Base-by-base conservation (phyloP, 2,329 filamentous ascomycete genomes). In the Arthroderma uncinatum region DNA sequence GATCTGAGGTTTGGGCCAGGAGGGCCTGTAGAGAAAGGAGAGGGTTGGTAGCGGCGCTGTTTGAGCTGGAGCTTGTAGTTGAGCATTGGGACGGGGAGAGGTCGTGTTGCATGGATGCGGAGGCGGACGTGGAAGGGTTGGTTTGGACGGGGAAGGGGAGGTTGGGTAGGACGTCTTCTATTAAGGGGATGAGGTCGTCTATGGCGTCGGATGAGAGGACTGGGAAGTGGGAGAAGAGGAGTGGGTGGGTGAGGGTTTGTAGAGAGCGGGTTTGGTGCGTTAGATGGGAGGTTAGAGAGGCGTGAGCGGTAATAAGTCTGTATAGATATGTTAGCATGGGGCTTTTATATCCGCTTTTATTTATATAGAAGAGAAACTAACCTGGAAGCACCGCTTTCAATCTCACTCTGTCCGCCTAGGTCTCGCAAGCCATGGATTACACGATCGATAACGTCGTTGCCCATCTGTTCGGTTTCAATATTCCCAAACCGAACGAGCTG, bases 1-100 rank as follows among this genome's bases (percentile, higher is more conserved):
- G 75, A 60, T 90, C 86, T 25, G 81, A 76, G 0, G 87, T 91
- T 61, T 88, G 78, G 5, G 81, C 78, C 67, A 89, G 84, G 54
- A 92, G 78, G 21, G 82, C 79, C 58, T 83, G 79, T 48, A 91
- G 74, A 8, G 86, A 87, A 63, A 79, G 78, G 63, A 86, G 79
- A 67, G 60, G 85, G 54, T 73, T 70, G 4, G 68, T 67, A 21
- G 66, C 66, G 9, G 67, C 67, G 5, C 10, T 52, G 39, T 53
- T 40, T 34, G n/a, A 67, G 40, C 6, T 19, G 10, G 34, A 28
- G 16, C 55, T 53, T 16, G 57, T 54, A 4, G 23, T n/a, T 54
- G 42, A 28, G 23, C 44, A 28, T 48, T 48, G 44, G 9, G 69
- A 68, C 19, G 67, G 67, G 8, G 67, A 68, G 14, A 36, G 30